Percentiles rank a stretch among this genome's conserved stretches.
phyloP scores from a whole-genome alignment of 1,284 basidiomycete genomes.

The Trichosporon coremiiforme region DNA sequence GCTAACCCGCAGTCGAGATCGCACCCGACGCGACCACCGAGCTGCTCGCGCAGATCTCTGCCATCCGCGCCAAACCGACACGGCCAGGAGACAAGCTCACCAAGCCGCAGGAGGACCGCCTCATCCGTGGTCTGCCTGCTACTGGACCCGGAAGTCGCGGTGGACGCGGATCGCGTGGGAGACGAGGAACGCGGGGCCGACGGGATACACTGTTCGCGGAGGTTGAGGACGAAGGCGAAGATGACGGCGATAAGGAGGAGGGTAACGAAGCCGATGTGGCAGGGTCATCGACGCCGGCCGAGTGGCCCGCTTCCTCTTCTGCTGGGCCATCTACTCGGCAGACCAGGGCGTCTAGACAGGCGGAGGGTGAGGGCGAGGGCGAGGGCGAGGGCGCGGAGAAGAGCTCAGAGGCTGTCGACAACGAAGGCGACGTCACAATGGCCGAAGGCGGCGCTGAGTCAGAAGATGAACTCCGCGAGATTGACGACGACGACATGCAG shows the following conservation, averaged over 20 bases:
- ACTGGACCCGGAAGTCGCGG: constrained; percentile 29
- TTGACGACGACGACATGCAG: constrained; percentile 17
- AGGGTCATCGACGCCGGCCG: not conserved
- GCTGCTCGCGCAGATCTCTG: constrained; percentile 27
- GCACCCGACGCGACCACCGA: constrained; percentile 26
- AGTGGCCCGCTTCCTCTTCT: not conserved
- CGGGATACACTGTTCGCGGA: constrained; percentile 3
- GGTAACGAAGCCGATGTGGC: not conserved
- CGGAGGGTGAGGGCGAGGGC: not conserved
- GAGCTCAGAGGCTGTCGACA: not conserved
- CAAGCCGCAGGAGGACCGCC: constrained; percentile 30
- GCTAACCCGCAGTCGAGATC: constrained; percentile 28
- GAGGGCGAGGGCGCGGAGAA: not conserved
- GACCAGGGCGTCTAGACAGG: too few species aligned
- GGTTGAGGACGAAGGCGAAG: not conserved
- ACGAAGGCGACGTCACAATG: not conserved
- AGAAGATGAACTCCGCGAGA: constrained; percentile 25
- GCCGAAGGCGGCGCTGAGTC: not conserved
- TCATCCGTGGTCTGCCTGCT: constrained; percentile 28
- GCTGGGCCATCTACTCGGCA: not conserved
- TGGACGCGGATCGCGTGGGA: constrained; percentile 18
- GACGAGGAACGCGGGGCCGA: not conserved
- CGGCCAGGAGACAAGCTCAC: constrained; percentile 23
- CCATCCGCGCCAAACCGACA: constrained; percentile 24
- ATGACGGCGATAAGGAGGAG: not conserved